Evolutionary conservation across 768 basidiomycete species (phyloP).

Genomic region (Melanogaster broomeanus): DNA sequence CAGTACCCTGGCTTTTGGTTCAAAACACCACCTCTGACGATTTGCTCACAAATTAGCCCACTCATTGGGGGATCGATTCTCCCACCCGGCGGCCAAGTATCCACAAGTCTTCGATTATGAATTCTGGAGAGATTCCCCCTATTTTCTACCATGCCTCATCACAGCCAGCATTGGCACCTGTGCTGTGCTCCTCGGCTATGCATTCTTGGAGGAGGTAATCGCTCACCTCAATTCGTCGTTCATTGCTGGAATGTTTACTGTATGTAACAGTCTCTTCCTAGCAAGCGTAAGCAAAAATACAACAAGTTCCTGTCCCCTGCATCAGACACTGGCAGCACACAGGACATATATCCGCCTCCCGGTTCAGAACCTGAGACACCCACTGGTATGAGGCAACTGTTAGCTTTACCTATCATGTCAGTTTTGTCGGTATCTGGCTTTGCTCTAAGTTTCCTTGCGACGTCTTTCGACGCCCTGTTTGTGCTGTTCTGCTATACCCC

Average conservation of each 20-base stretch:
- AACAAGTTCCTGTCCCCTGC: slow-evolving; percentile 22
- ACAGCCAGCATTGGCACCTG: slow-evolving; percentile 43
- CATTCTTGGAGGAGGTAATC: slow-evolving; percentile 58
- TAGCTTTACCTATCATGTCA: slow-evolving; percentile 54
- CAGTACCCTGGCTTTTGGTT: slow-evolving; percentile 16
- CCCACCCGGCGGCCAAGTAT: slow-evolving; percentile 55
- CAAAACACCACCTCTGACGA: slow-evolving; percentile 1
- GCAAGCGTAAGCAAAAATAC: slow-evolving; percentile 35
- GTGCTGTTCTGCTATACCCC: slow-evolving; percentile 70
- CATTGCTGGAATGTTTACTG: slow-evolving; percentile 9
- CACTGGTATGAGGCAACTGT: slow-evolving; percentile 36
- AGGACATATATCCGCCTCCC: slow-evolving; percentile 1
- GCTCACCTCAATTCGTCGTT: background rate
- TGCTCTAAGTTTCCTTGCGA: slow-evolving; percentile 53
- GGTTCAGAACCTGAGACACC: slow-evolving; percentile 21
- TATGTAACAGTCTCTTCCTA: slow-evolving; percentile 44
- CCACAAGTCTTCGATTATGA: slow-evolving; percentile 43
- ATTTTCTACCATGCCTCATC: slow-evolving; percentile 62
- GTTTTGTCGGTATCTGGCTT: slow-evolving; percentile 54
- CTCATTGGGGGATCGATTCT: slow-evolving; percentile 62
- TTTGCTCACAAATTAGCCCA: slow-evolving; percentile 40
- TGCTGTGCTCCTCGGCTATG: slow-evolving; percentile 45
- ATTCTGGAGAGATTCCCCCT: slow-evolving; percentile 53
- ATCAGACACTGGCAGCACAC: slow-evolving; percentile 4
- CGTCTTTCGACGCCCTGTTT: slow-evolving; percentile 66